Evolutionary conservation across 192 early-diverging fungal species (phyloP), one percentile per base, ranked within the genome.

Genomic region (Backusella mclennaniae): DNA sequence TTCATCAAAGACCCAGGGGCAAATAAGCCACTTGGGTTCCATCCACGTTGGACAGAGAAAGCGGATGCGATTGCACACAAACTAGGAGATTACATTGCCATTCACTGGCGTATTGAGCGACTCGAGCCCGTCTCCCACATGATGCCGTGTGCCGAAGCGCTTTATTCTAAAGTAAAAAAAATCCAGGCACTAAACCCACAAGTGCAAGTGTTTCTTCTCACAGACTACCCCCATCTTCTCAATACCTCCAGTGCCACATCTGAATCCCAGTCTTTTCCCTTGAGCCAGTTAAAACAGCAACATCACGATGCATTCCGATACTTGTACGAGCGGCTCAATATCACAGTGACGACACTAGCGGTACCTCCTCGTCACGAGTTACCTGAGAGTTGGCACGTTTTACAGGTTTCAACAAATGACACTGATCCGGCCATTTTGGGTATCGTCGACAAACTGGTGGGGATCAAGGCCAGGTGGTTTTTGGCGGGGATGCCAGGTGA

Each of bases 61-160:
- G 81, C 81, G 12, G 71, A 78, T 31, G 8, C 44, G n/a, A 72
- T 82, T 69, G 73, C 77, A 19, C 23, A 53, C 6, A 59, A 78
- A 29, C 71, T 82, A n/a, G 9, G 56, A 31, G 75, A 75, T 35
- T 84, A 71, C 73, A 69, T 84, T 2, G 83, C 75, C 11, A 76
- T 84, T 73, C 83, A 84, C 73, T 84, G 83, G 83, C 71, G 83
- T 46, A 82, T 79, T 73, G 83, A 84, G 71, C 46, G 70, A 6
- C 56, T 73, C 3, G 59, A 71, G 35, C 63, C 46, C n/a, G 2
- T 75, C 4, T n/a, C 39, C 1, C 73, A 82, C 15, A 35, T 84
- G 69, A 53, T 79, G 11, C 68, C 35, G 6, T 84, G 83, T 69
- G 80, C 83, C n/a, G n/a, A 76, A 42, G 52, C 41, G 12, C 59